Evolutionary conservation across 2,329 filamentous ascomycete genomes (phyloP).

Genomic region (Fusarium tanahbumbuense): DNA sequence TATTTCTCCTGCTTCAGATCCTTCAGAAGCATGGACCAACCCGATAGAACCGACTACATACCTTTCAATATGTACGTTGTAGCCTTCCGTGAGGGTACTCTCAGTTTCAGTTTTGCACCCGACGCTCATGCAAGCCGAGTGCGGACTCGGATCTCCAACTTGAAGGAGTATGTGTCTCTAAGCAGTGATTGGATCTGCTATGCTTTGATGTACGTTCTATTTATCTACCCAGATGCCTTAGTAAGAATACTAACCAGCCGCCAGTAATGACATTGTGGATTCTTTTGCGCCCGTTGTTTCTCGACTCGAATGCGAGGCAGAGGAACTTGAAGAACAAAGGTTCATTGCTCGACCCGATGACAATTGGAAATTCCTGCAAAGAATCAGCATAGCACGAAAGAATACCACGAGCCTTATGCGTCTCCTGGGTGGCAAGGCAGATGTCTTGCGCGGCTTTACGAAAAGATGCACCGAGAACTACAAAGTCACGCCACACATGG

Average conservation of each 20-base stretch:
- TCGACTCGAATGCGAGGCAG: conserved; percentile 87
- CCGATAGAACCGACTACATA: conserved; percentile 84
- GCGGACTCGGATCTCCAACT: conserved; percentile 86
- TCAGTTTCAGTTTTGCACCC: conserved; percentile 92
- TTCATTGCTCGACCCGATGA: conserved; percentile 92
- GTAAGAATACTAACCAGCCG: conserved; percentile 36
- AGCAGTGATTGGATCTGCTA: conserved; percentile 99
- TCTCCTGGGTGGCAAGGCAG: conserved; percentile 95
- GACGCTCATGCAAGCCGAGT: conserved; percentile 91
- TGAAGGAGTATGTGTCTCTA: conserved; percentile 94
- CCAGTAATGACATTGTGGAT: conserved; percentile 94
- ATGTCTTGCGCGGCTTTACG: conserved; percentile 96
- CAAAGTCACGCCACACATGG: conserved; percentile 92
- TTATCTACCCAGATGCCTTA: neutral
- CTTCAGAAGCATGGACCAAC: conserved; percentile 82
- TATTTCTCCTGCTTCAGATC: conserved; percentile 98
- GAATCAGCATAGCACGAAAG: conserved; percentile 90
- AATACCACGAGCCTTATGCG: conserved; percentile 94
- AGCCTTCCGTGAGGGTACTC: conserved; percentile 92
- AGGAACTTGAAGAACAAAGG: conserved; percentile 93
- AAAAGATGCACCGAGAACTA: conserved; percentile 99
- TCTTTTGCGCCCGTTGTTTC: conserved; percentile 91
- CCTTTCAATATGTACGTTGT: conserved; percentile 97
- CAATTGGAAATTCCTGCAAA: conserved; percentile 86
- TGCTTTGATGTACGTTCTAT: conserved; percentile 84